Evolutionary conservation across 2,329 filamentous ascomycete species (phyloP).

Genomic region (Rhytidhysteron rufulum): DNA sequence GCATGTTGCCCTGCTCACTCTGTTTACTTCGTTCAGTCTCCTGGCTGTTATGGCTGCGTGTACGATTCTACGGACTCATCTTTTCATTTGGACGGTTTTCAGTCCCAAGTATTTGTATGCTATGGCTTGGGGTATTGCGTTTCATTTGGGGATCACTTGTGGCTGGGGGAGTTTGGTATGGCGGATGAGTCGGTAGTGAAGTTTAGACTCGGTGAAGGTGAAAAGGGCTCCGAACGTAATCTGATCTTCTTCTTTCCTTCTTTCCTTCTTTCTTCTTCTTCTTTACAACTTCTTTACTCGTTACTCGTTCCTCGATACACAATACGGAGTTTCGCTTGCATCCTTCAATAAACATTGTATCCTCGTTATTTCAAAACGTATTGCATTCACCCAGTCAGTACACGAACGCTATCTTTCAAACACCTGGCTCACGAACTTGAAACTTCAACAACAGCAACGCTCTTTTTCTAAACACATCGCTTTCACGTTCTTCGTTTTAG

Average conservation of each 20-base stretch:
- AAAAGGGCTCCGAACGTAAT: neutral
- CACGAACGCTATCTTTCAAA: too few relatives aligned
- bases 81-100: slow-evolving; percentile 99
- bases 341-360: neutral
- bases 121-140: slow-evolving; percentile 80
- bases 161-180: slow-evolving; percentile 32
- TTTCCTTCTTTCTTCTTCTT: neutral
- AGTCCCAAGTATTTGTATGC: slow-evolving; percentile 94
- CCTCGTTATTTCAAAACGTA: neutral
- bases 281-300: neutral
- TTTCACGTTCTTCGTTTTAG: neutral
- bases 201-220: neutral
- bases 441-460: neutral
- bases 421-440: too few relatives aligned
- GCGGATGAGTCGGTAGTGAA: slow-evolving; percentile 4
- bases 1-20: slow-evolving; percentile 64
- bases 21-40: slow-evolving; percentile 64
- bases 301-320: neutral
- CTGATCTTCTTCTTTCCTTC: neutral
- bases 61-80: slow-evolving; percentile 74
- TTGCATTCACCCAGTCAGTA: too few relatives aligned
- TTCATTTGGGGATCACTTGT: slow-evolving; percentile 61
- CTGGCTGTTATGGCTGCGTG: slow-evolving; percentile 85
- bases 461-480: neutral
- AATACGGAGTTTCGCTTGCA: too few relatives aligned